phyloP scores from a whole-genome alignment of 1,139 yeast genomes.

The Spencermartinsiella ligniputridi region DNA sequence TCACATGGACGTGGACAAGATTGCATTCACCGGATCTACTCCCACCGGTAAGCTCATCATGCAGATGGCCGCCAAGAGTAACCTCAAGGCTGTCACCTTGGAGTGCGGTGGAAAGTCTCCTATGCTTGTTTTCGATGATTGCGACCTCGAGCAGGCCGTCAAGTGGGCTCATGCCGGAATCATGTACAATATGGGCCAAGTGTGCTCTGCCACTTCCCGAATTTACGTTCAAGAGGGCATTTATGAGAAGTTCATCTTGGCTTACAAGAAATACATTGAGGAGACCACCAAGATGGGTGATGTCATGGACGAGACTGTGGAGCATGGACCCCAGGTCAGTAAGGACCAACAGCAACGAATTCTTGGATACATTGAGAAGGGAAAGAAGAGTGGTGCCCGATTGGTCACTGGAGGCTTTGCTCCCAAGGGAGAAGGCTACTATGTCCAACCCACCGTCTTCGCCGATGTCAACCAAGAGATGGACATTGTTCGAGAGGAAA shows the following conservation, averaged over 20 bases:
- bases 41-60: constrained; percentile 66
- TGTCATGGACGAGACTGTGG: constrained; percentile 43
- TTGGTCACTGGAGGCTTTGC: constrained; percentile 54
- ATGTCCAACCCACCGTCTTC: constrained; percentile 65
- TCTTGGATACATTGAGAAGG: constrained; percentile 59
- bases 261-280: constrained; percentile 52
- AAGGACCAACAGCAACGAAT: constrained; percentile 65
- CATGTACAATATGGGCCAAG: constrained; percentile 83
- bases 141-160: constrained; percentile 60
- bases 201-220: constrained; percentile 85
- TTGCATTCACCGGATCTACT: constrained; percentile 83
- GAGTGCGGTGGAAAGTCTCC: constrained; percentile 90
- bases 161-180: constrained; percentile 58
- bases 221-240: constrained; percentile 70
- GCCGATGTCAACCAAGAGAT: constrained; percentile 58
- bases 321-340: constrained; percentile 79
- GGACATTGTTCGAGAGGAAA: constrained; percentile 65
- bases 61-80: constrained; percentile 66
- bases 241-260: constrained; percentile 58
- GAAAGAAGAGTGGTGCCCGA: constrained; percentile 69
- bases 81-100: constrained; percentile 57
- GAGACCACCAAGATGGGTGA: constrained; percentile 27
- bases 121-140: constrained; percentile 71
- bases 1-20: constrained; percentile 66
- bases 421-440: constrained; percentile 58